phyloP scores from a whole-genome alignment of 1,284 basidiomycete species.

The Leccinum angustisporum region DNA sequence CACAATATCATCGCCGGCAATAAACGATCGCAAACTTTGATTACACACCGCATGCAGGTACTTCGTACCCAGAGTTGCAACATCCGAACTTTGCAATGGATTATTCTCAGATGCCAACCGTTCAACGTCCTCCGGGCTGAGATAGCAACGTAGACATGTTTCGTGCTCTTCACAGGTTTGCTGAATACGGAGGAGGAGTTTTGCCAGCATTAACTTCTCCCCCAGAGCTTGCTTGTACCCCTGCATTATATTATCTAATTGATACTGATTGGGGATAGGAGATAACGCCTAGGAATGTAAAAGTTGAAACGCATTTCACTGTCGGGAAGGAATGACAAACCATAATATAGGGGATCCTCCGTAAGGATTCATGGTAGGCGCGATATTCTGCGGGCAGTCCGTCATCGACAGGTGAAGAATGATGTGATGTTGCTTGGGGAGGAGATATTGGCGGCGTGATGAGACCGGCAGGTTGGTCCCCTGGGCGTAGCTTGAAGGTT shows the following conservation, averaged over 20 bases:
- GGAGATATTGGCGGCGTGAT: not conserved
- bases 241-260: not conserved
- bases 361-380: too few relatives aligned
- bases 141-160: not conserved
- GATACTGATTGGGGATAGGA: not conserved
- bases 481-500: not conserved
- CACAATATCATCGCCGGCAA: not conserved
- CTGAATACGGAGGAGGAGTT: not conserved
- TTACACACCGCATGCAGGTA: not conserved
- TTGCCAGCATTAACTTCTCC: not conserved
- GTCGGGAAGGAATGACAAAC: not conserved
- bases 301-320: not conserved
- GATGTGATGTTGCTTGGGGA: not conserved
- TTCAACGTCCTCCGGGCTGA: not conserved
- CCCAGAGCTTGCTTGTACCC: not conserved
- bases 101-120: not conserved
- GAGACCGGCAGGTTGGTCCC: not conserved
- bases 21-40: not conserved
- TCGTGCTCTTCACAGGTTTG: not conserved
- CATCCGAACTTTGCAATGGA: not conserved
- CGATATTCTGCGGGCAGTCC: not conserved
- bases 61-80: not conserved
- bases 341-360: not conserved
- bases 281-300: not conserved
- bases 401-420: not conserved